Evolutionary conservation across 306 rosid genomes (phyloP).

Genomic region (Cicer chorassanicum): DNA sequence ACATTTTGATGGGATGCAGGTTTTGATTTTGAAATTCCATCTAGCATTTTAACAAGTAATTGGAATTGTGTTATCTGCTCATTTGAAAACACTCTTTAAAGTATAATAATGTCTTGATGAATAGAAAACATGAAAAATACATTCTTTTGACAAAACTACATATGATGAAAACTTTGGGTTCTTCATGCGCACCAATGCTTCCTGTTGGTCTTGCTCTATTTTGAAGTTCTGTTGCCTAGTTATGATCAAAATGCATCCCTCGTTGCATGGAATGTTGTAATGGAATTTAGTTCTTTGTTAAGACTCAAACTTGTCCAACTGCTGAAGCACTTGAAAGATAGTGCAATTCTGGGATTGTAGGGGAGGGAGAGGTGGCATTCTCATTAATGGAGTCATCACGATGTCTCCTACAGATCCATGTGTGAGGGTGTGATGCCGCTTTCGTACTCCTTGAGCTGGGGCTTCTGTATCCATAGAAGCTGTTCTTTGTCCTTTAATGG

Average conservation of each 20-base stretch:
- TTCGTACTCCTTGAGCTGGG: conserved; percentile 68
- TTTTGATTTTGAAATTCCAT: conserved; percentile 20
- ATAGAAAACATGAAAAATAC: conserved; percentile 42
- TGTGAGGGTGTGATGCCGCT: conserved; percentile 87
- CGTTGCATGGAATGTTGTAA: conserved; percentile 38
- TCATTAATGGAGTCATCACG: conserved; percentile 61
- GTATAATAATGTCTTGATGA: conserved; percentile 42
- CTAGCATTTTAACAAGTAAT: conserved; percentile 12
- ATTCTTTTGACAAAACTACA: conserved; percentile 25
- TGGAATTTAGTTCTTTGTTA: conserved; percentile 36
- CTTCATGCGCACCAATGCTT: conserved; percentile 41
- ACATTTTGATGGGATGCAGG: conserved; percentile 9
- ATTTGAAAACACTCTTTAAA: conserved; percentile 35
- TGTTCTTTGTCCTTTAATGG: conserved; percentile 42
- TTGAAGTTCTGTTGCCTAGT: conserved; percentile 32
- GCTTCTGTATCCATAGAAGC: conserved; percentile 46
- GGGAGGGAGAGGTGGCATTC: conserved; percentile 67
- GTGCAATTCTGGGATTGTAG: conserved; percentile 64
- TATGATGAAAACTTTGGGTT: conserved; percentile 30
- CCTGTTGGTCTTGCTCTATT: conserved; percentile 25
- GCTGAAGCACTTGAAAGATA: conserved; percentile 85
- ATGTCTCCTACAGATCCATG: conserved; percentile 62
- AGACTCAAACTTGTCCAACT: conserved; percentile 76
- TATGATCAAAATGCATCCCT: conserved; percentile 42
- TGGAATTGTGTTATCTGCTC: conserved; percentile 33